Percentiles rank a stretch among this genome's conserved stretches.
phyloP scores from a whole-genome alignment of 257 asterid species.

The Knoxia roxburghii region DNA sequence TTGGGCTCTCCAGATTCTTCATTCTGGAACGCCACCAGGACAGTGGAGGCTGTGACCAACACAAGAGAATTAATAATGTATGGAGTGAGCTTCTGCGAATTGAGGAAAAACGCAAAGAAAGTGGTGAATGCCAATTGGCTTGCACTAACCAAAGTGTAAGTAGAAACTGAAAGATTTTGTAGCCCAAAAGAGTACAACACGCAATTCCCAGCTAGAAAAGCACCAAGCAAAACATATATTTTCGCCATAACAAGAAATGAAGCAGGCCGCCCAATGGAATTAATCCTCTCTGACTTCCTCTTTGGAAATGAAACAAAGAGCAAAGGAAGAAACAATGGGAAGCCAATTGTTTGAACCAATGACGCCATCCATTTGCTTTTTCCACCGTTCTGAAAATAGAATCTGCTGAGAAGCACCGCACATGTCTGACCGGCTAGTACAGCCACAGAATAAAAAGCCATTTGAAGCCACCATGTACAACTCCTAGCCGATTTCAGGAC shows the following conservation, averaged over 20 bases:
- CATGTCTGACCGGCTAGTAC: conserved; percentile 1
- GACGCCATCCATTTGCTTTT: conserved; percentile 8
- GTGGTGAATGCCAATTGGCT: conserved; percentile 2
- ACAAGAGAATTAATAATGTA: conserved; percentile 1
- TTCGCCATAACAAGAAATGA: not conserved
- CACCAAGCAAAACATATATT: not conserved
- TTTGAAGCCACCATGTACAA: conserved; percentile 3
- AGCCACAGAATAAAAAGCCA: conserved; percentile 6
- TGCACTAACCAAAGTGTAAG: conserved; percentile 11
- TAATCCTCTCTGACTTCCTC: not conserved
- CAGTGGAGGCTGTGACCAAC: not conserved
- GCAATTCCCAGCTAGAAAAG: conserved; percentile 8
- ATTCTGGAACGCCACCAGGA: not conserved
- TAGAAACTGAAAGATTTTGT: conserved; percentile 4
- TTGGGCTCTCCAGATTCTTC: not conserved
- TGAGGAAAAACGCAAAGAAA: not conserved
- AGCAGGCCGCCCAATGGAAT: not conserved
- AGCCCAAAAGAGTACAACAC: conserved; percentile 3
- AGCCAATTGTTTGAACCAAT: conserved; percentile 2
- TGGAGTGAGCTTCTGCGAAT: conserved; percentile 8
- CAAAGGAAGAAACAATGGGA: conserved; percentile 2
- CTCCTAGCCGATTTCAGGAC: not conserved
- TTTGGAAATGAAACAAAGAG: not conserved
- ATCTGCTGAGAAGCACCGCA: conserved; percentile 4
- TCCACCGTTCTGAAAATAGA: conserved; percentile 6